Evolutionary conservation across 805 yeast species (phyloP).

Genomic region (Candida suzukii): DNA sequence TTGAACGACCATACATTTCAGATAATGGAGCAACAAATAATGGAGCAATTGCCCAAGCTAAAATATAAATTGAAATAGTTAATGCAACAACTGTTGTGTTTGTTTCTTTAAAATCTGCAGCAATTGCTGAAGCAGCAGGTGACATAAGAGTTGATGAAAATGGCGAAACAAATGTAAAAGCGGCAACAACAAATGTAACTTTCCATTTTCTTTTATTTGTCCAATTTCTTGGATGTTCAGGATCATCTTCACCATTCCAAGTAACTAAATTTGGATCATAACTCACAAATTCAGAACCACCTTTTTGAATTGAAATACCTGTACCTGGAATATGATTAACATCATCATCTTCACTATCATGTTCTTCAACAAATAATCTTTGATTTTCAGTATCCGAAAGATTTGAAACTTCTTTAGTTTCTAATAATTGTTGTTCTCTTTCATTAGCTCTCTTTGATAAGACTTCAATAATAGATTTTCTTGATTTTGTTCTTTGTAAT

Average conservation of each 20-base stretch:
- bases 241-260: conserved; percentile 60
- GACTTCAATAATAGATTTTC: conserved; percentile 5
- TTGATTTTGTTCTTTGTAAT: conserved; percentile 2
- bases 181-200: conserved; percentile 39
- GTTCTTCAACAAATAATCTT: not conserved
- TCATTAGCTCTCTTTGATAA: conserved; percentile 4
- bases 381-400: not conserved
- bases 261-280: conserved; percentile 63
- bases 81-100: conserved; percentile 38
- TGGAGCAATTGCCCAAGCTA: conserved; percentile 67
- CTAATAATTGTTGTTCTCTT: not conserved
- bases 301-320: conserved; percentile 9
- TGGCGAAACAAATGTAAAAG: conserved; percentile 54
- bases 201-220: conserved; percentile 29
- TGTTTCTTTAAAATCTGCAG: conserved; percentile 35
- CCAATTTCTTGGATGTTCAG: conserved; percentile 64
- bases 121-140: conserved; percentile 48
- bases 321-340: conserved; percentile 5
- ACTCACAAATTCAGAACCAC: conserved; percentile 45
- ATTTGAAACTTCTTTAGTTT: not conserved
- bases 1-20: conserved; percentile 57
- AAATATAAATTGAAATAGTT: conserved; percentile 57
- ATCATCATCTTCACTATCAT: not conserved
- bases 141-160: conserved; percentile 56
- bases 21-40: conserved; percentile 60